Evolutionary conservation across 495 filamentous ascomycete genomes (phyloP).

Genomic region (Cryomyces antarcticus): DNA sequence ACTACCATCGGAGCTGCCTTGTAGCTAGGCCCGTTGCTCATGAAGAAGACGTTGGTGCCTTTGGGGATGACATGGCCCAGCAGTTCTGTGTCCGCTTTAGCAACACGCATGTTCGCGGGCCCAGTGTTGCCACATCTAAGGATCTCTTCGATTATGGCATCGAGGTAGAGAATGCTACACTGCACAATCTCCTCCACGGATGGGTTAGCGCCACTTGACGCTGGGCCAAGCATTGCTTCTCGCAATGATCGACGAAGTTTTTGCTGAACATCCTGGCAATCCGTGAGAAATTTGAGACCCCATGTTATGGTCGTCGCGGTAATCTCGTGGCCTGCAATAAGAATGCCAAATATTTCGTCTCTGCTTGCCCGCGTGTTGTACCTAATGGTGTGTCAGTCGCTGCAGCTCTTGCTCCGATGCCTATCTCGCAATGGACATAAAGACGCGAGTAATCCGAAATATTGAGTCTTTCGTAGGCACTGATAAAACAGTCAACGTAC

Average conservation of each 20-base stretch:
- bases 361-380: neutral
- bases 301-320: constrained; percentile 1
- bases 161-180: constrained; percentile 4
- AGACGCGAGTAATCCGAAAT: no score
- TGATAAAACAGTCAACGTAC: no score
- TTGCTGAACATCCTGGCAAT: constrained; percentile 3
- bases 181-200: neutral
- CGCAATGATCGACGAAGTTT: constrained; percentile 1
- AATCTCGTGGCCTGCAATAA: constrained; percentile 4
- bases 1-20: neutral
- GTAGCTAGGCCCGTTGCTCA: constrained; percentile 1
- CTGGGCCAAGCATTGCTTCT: neutral
- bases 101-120: neutral
- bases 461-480: no score
- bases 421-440: no score
- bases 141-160: constrained; percentile 4
- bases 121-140: neutral
- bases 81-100: constrained; percentile 1
- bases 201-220: neutral
- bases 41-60: constrained; percentile 4
- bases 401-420: no score
- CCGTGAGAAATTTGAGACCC: constrained; percentile 4
- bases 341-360: neutral
- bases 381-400: neutral
- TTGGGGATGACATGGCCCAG: constrained; percentile 5